Base-by-base conservation (phyloP, 2,329 filamentous ascomycete genomes). In the Cyphellophora europaea region DNA sequence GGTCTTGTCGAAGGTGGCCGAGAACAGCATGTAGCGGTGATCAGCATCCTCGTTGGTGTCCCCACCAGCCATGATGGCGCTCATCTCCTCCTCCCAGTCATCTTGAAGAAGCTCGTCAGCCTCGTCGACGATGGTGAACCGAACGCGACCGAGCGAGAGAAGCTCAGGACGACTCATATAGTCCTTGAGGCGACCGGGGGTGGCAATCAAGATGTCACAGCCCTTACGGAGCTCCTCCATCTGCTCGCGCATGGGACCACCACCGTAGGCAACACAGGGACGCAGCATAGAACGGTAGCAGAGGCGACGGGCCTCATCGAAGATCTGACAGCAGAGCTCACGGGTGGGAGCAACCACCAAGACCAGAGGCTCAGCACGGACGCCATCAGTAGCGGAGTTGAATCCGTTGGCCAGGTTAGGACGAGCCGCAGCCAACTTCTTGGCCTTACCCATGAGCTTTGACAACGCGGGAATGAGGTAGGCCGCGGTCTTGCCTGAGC, bases 261-360 rank as follows among this genome's bases (percentile, higher is more conserved):
- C 91, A 32, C 91, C 91, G 48, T 96, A 98, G 18, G 82, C 69
- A 28, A 93, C 86, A 48, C 82, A 87, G 15, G 91, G 89, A 27
- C 91, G 86, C 38, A 98, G 71, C 85, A 93, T 94, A 3, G 84
- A 87, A 1, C 91, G 79, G 52, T 98, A 98, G 56, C 87, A 95
- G 32, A 96, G 76, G 49, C 89, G 86, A 43, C 91, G 82, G 16
- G 85, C 79, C 56, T 96, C 89, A 44, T 94, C 86, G 61, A 94
- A 96, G 48, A 96, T 94, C 54, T 98, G 91, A 2, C 87, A 82
- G 0, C 87, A 86, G 4, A 98, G 64, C 66, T 98, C 91, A 21
- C 91, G 82, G 35, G 83, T 91, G 1, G 91, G 91, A 8, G 76
- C 80, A 14, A 98, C 72, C 35, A 98, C 71, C 17, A 96, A 66